A percentile compares a stretch with the other conserved stretches of the same genome.
phyloP scores from a whole-genome alignment of 2,329 filamentous ascomycete genomes.

The Pseudopyricularia javanii region DNA sequence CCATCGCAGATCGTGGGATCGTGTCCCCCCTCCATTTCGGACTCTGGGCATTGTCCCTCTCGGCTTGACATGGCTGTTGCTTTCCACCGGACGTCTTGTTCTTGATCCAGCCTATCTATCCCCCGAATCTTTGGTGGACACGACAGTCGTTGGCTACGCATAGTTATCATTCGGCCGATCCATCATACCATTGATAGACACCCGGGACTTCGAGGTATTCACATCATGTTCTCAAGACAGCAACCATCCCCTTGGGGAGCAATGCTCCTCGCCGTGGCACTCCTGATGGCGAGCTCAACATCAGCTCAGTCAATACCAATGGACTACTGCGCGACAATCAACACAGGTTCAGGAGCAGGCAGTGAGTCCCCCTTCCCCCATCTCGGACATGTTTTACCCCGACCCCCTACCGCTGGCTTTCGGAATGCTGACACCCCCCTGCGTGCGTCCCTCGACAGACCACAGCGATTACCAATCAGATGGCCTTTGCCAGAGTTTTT shows the following conservation, averaged over 20 bases:
- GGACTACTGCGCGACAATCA: conserved; percentile 32
- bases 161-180: no score
- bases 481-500: conserved; percentile 53
- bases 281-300: conserved; percentile 9
- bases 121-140: background rate
- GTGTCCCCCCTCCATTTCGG: no score
- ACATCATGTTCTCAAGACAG: background rate
- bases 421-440: background rate
- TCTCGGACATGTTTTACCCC: no score
- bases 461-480: conserved; percentile 52
- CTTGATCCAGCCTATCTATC: background rate
- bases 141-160: no score
- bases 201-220: background rate
- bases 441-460: conserved; percentile 23
- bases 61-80: background rate
- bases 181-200: background rate
- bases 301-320: conserved; percentile 18
- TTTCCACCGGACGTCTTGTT: background rate
- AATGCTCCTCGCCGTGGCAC: conserved; percentile 7
- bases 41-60: background rate
- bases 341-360: conserved; percentile 27
- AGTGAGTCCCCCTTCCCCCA: conserved; percentile 24
- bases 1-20: no score
- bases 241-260: conserved; percentile 4
- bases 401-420: background rate